Conservation (phyloP, 202 grass and related monocot species). For the Zizania palustris region DNA sequence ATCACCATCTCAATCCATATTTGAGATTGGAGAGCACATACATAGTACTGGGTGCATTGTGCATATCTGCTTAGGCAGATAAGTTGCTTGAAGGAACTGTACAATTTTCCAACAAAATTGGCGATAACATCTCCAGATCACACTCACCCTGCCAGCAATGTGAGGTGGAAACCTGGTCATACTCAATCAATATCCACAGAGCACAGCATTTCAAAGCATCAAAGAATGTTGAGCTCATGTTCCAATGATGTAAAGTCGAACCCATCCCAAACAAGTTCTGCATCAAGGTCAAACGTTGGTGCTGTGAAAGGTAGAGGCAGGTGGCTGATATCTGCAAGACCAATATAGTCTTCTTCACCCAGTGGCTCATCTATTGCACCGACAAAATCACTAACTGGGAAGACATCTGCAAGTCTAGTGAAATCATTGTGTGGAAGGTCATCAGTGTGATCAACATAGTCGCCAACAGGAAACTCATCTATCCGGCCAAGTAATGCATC, state of each 20-base stretch:
- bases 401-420: slow-evolving; percentile 19
- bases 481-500: slow-evolving; percentile 21
- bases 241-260: slow-evolving; percentile 36
- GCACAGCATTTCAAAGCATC: neutral
- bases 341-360: slow-evolving; percentile 40
- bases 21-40: slow-evolving; percentile 26
- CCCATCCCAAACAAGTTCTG: slow-evolving; percentile 43
- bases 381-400: slow-evolving; percentile 40
- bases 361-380: neutral
- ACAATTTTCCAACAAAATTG: slow-evolving; percentile 37
- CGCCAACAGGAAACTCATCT: slow-evolving; percentile 33
- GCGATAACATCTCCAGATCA: slow-evolving; percentile 28
- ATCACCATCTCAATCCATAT: slow-evolving; percentile 26
- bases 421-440: slow-evolving; percentile 41
- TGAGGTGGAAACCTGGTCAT: slow-evolving; percentile 2
- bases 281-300: slow-evolving; percentile 39
- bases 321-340: slow-evolving; percentile 50
- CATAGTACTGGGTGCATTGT: slow-evolving; percentile 29
- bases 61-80: neutral
- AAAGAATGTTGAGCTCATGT: slow-evolving; percentile 35
- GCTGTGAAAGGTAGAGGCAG: slow-evolving; percentile 40
- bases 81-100: slow-evolving; percentile 34
- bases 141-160: neutral
- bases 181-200: neutral
- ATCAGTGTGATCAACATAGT: slow-evolving; percentile 15